phyloP scores from a whole-genome alignment of 2,329 filamentous ascomycete species.

The Hypoxylon sp. region DNA sequence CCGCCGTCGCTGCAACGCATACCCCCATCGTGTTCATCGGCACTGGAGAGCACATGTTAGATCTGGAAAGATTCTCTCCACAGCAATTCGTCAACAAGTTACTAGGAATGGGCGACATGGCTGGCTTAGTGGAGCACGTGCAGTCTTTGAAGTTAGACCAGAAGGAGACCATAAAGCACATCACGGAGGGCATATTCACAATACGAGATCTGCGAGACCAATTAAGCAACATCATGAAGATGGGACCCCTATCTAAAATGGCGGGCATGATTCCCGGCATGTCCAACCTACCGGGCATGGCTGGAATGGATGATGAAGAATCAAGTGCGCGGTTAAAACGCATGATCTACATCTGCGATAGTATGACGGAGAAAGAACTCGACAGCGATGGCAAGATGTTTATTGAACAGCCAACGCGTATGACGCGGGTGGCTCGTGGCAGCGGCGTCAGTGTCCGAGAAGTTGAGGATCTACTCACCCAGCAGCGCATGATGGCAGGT shows the following conservation, averaged over 20 bases:
- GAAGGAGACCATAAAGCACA: constrained; percentile 99
- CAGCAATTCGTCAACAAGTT: constrained; percentile 95
- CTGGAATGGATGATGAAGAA: constrained; percentile 96
- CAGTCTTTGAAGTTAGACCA: constrained; percentile 96
- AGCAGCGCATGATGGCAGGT: constrained; percentile 98
- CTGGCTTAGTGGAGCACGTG: constrained; percentile 94
- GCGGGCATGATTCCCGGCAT: constrained; percentile 99
- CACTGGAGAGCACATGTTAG: constrained; percentile 96
- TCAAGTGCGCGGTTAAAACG: constrained; percentile 93
- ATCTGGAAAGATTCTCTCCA: constrained; percentile 92
- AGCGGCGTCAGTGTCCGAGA: constrained; percentile 92
- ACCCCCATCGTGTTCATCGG: constrained; percentile 98
- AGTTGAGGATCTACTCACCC: constrained; percentile 96
- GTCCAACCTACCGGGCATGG: constrained; percentile 82
- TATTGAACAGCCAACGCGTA: constrained; percentile 89
- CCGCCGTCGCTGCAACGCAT: constrained; percentile 94
- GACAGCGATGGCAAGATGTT: constrained; percentile 97
- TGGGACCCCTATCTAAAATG: constrained; percentile 97
- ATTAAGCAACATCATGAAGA: constrained; percentile 98
- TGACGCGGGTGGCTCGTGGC: constrained; percentile 91
- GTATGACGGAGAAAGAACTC: constrained; percentile 96
- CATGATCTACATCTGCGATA: constrained; percentile 99
- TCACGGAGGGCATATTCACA: constrained; percentile 96
- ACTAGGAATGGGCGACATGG: constrained; percentile 97
- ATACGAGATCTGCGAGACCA: constrained; percentile 95